Base-by-base conservation (phyloP, 2,329 filamentous ascomycete genomes). In the Alternaria solani region DNA sequence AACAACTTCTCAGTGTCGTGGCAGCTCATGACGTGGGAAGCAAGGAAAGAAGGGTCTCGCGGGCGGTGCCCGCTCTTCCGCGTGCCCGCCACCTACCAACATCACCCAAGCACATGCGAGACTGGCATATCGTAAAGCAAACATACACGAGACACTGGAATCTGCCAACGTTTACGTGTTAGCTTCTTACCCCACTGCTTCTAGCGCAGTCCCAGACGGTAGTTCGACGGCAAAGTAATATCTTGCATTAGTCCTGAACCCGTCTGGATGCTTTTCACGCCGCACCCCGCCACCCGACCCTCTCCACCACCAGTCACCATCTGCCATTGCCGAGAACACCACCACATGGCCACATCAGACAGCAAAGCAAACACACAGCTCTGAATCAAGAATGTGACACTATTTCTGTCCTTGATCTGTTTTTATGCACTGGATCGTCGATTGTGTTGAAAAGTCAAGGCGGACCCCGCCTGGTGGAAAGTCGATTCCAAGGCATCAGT, bases 321-420 rank as follows among this genome's bases (percentile, higher is more conserved):
- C 32, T 49, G 32, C 46, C 46, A 49, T 49, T 38, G 46, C 46
- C 46, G 46, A 38, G 28, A 49, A 49, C 46, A 38, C 46, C 30
- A 38, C 46, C 20, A 49, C 34, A 49, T 9, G 11, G 14, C 30
- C 38, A 39, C 38, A 36, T 38, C 38, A 55, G 26, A 59, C 57
- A 55, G 47, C 18, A 59, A 59, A 59, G 57, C 57, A 59, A 59
- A 32, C 12, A 8, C 32, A 4, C 20, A 7, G 38, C 18, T 34
- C 20, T n/a, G 32, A n/a, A 34, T 49, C 20, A 9, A 44, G 11
- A 25, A 14, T n/a, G 39, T 20, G 30, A 7, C 28, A 32, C 26
- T 23, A 43, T 53, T 43, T 28, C 28, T 26, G 16, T 25, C 51
- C 20, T 43, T 42, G 51, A 44, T 53, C 30, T 43, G 41, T 11